These are phyloP conservation scores for Pogostemon cablin DNA, from an alignment of 257 asterid species.

Conservation along the genomic window DNA sequence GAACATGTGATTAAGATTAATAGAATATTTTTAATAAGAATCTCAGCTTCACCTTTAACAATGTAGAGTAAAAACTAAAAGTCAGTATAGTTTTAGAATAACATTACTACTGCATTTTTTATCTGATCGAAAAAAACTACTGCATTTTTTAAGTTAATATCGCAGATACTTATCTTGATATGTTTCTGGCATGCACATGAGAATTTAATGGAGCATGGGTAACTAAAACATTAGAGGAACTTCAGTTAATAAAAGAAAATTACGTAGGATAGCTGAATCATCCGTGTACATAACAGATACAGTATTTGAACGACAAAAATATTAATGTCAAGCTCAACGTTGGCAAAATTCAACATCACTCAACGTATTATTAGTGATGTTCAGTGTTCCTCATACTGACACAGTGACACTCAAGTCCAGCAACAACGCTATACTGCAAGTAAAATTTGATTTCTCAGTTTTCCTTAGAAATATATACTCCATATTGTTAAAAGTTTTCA, in stretches of 20 bases:
- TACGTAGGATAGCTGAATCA: neutral
- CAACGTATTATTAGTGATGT: neutral
- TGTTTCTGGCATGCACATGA: conserved; percentile 2
- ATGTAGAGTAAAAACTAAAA: neutral
- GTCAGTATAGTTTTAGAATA: neutral
- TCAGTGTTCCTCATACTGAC: neutral
- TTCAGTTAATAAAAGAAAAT: neutral
- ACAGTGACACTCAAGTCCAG: neutral
- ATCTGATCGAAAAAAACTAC: neutral
- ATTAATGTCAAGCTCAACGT: neutral
- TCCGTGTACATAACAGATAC: neutral
- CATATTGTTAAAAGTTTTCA: neutral
- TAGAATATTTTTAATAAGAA: neutral
- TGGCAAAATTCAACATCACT: too few species aligned
- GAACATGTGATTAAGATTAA: conserved; percentile 1
- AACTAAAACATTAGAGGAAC: neutral
- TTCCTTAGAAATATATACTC: too few species aligned
- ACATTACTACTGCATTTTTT: neutral
- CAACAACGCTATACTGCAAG: too few species aligned
- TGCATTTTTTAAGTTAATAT: neutral
- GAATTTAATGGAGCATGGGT: neutral
- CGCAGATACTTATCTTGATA: neutral
- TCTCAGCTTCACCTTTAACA: neutral
- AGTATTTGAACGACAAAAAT: neutral
- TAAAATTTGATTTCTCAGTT: neutral